Base-by-base conservation (phyloP, 2,329 filamentous ascomycete species). In the Diatrype stigma region DNA sequence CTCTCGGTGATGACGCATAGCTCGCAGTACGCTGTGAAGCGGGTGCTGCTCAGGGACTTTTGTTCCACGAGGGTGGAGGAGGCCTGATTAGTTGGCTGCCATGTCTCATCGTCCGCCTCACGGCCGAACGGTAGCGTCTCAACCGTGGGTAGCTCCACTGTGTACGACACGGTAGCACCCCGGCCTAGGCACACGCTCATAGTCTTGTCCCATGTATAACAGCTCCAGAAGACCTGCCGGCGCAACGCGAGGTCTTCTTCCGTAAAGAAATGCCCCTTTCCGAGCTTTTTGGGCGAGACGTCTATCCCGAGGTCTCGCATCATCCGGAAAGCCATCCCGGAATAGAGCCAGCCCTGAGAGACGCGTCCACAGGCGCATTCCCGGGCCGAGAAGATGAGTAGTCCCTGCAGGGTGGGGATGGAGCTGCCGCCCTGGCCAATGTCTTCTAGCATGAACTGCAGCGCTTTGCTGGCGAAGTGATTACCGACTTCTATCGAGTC, bases 321-420 rank as follows among this genome's bases (percentile, higher is more conserved):
- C 54, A 56, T 56, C 21, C 54, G 50, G 30, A 56, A 56, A n/a
- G 52, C 54, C 48, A 54, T 56, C 3, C 54, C 54, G 19, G 52
- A 54, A 23, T 56, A 56, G 12, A 56, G 23, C 54, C 54, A 56
- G 21, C 52, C 54, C 22, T 56, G 54, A 10, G 52, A 52, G 1
- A 54, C 53, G 12, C 50, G 47, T 2, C 54, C 54, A 21, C 52
- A 54, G 6, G 54, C 52, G 8, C 50, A 56, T 23, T 56, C 54
- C 10, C 53, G 48, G 28, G 50, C 53, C 3, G 50, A 52, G 28
- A 55, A 51, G 11, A 52, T 46, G 16, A 55, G 50, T 12, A 56
- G 38, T 17, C 50, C 54, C 26, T 56, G 54, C 2, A 56, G 48
- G 5, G 54, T 53, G 6, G 54, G 52, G 6, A 56, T 55, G 4